Conservation (phyloP, 1,139 yeast species). For the Yamadazyma pseudoaaseri region DNA sequence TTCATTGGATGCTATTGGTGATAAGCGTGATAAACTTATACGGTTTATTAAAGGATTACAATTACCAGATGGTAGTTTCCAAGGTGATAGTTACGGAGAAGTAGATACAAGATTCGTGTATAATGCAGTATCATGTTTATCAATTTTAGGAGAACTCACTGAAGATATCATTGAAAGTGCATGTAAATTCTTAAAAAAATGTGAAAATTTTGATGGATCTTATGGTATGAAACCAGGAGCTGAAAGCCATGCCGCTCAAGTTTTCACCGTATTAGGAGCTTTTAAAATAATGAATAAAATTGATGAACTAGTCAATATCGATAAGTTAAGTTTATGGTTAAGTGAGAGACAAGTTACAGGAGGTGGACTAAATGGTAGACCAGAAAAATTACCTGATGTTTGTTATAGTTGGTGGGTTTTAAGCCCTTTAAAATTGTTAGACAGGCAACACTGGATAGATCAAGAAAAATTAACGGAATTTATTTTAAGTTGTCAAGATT, state of each 20-base stretch:
- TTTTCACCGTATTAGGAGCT: conserved; percentile 81
- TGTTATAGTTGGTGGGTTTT: conserved; percentile 99
- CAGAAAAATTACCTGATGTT: conserved; percentile 93
- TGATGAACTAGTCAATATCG: conserved; percentile 48
- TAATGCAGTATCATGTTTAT: conserved; percentile 71
- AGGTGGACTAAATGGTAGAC: conserved; percentile 96
- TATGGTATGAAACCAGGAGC: conserved; percentile 94
- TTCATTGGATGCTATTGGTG: conserved; percentile 39
- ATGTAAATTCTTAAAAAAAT: conserved; percentile 58
- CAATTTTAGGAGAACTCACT: conserved; percentile 66
- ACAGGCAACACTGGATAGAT: conserved; percentile 73
- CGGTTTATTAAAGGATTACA: conserved; percentile 56
- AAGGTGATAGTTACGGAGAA: conserved; percentile 91
- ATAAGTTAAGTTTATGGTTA: conserved; percentile 66
- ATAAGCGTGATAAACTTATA: conserved; percentile 25
- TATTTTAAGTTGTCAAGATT: conserved; percentile 78
- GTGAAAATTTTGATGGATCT: conserved; percentile 94
- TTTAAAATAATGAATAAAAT: conserved; percentile 68
- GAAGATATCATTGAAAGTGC: conserved; percentile 62
- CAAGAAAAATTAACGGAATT: conserved; percentile 56
- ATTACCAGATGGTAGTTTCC: conserved; percentile 72
- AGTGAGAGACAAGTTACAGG: conserved; percentile 83
- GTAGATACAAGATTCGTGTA: conserved; percentile 89
- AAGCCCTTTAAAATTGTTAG: conserved; percentile 71
- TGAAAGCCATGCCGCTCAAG: conserved; percentile 93